Evolutionary conservation across 1,139 yeast species (phyloP).

Genomic region (Kodamaea anthophila): DNA sequence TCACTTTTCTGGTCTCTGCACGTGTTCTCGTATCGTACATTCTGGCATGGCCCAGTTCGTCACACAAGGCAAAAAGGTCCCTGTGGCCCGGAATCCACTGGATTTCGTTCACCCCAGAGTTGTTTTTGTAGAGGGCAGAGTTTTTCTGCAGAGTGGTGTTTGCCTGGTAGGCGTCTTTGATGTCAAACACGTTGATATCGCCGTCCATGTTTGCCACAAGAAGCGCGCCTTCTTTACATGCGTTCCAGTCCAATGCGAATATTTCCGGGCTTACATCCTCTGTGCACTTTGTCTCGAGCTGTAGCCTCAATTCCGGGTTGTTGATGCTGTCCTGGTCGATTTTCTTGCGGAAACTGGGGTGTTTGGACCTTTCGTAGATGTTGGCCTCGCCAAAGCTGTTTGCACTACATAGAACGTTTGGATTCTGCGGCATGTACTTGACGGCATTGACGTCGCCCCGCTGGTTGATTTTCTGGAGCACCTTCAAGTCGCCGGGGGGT

Average conservation of each 20-base stretch:
- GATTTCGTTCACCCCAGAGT: constrained; percentile 51
- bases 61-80: constrained; percentile 49
- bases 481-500: constrained; percentile 13
- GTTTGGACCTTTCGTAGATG: constrained; percentile 49
- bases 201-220: constrained; percentile 36
- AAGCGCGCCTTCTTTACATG: constrained; percentile 31
- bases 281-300: constrained; percentile 7
- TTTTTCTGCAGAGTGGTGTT: constrained; percentile 3
- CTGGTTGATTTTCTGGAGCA: constrained; percentile 38
- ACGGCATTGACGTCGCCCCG: constrained; percentile 40
- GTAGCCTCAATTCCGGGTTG: constrained; percentile 26
- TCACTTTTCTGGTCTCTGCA: constrained; percentile 13
- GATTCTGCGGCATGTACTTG: constrained; percentile 39
- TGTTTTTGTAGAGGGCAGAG: constrained; percentile 6
- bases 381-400: constrained; percentile 36
- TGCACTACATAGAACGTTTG: constrained; percentile 38
- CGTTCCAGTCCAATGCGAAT: constrained; percentile 43
- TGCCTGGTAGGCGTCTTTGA: constrained; percentile 18
- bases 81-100: constrained; percentile 59
- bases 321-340: constrained; percentile 23
- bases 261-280: constrained; percentile 19
- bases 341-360: constrained; percentile 32
- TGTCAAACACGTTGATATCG: constrained; percentile 28
- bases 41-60: constrained; percentile 47
- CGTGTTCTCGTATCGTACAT: constrained; percentile 35